Conservation (phyloP, 2,329 filamentous ascomycete genomes). For the Phyllosticta citriasiana region DNA sequence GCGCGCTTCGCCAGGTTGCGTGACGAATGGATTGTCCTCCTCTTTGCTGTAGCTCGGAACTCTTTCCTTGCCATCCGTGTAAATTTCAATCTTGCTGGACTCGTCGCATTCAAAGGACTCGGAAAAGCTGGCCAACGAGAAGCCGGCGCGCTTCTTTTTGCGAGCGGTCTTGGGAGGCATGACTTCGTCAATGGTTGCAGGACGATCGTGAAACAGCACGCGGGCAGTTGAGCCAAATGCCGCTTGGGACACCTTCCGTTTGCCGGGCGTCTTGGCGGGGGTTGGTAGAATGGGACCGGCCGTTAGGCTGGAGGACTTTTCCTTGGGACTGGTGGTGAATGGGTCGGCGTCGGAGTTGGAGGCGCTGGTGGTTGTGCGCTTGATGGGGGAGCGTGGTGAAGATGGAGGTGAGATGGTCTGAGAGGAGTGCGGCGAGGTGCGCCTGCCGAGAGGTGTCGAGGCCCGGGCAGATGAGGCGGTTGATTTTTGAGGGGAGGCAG, state of each 20-base stretch:
- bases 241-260: slow-evolving; percentile 21
- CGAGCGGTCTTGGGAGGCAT: slow-evolving; percentile 51
- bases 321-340: slow-evolving; percentile 2
- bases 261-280: slow-evolving; percentile 66
- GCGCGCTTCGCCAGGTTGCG: slow-evolving; percentile 21
- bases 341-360: slow-evolving; percentile 7
- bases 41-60: slow-evolving; percentile 58
- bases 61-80: slow-evolving; percentile 68
- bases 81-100: slow-evolving; percentile 51
- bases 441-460: slow-evolving; percentile 23
- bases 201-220: slow-evolving; percentile 50
- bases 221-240: slow-evolving; percentile 41
- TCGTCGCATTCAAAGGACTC: slow-evolving; percentile 45
- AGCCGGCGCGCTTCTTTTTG: slow-evolving; percentile 44
- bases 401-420: slow-evolving; percentile 33
- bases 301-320: neutral
- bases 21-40: slow-evolving; percentile 63
- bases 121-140: slow-evolving; percentile 27
- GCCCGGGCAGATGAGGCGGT: slow-evolving; percentile 16
- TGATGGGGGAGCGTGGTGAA: slow-evolving; percentile 20
- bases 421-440: slow-evolving; percentile 30
- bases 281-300: slow-evolving; percentile 56
- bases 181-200: slow-evolving; percentile 48
- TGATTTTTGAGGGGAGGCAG: slow-evolving; percentile 14
- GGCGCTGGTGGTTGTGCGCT: neutral